phyloP scores from a whole-genome alignment of 73 alveolate species.

The Tetrahymena malaccensis region DNA sequence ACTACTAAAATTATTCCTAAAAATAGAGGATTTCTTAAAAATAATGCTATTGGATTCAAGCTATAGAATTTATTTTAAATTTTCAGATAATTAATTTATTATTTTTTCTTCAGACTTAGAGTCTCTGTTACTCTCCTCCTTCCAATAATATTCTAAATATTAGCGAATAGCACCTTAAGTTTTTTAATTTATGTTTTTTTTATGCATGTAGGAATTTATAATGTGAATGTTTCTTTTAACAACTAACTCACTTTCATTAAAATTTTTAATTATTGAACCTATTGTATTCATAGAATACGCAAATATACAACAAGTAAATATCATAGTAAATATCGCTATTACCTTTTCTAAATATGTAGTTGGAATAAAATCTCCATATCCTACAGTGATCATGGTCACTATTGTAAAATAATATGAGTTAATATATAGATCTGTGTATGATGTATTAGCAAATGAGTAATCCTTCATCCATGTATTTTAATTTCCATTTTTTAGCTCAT shows the following conservation, averaged over 20 bases:
- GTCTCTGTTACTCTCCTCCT: not conserved
- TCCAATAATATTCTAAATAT: not conserved
- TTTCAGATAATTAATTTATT: not conserved
- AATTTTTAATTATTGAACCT: not conserved
- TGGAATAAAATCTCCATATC: conserved; percentile 67
- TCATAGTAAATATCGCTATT: conserved; percentile 42
- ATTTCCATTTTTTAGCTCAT: not conserved
- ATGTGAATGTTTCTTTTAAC: not conserved
- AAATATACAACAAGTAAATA: conserved; percentile 46
- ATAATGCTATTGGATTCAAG: not conserved
- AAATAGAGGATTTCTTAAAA: not conserved
- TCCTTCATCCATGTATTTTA: not conserved
- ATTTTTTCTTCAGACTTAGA: not conserved
- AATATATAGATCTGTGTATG: conserved; percentile 27
- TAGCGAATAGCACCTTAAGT: not conserved
- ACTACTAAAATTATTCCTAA: not conserved
- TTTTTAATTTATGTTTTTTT: no score
- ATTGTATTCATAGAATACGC: not conserved
- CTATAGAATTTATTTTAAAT: not conserved
- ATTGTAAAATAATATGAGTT: conserved; percentile 61
- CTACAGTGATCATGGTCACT: conserved; percentile 70
- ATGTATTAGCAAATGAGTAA: not conserved
- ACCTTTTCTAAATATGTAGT: conserved; percentile 35
- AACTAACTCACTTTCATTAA: not conserved
- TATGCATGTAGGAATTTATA: not conserved